Conservation (phyloP, 306 rosid genomes). For the Dicorynia guianensis region DNA sequence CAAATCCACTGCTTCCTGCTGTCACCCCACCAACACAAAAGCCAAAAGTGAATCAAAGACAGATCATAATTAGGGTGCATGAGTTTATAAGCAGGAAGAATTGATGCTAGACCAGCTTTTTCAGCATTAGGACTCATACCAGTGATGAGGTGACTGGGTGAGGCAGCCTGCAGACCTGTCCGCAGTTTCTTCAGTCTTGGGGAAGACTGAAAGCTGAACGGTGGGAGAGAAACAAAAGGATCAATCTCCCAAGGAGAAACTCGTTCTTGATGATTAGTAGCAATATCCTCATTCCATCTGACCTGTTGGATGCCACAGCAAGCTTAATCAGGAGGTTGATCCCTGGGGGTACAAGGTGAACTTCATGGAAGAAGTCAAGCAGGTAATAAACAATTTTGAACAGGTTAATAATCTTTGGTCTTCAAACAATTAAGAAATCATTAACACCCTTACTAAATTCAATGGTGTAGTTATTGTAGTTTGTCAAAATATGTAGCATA, state of each 20-base stretch:
- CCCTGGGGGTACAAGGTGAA: background rate
- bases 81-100: constrained; percentile 7
- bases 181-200: constrained; percentile 93
- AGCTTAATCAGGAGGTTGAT: constrained; percentile 13
- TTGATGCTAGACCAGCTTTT: constrained; percentile 14
- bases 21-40: constrained; percentile 38
- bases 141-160: constrained; percentile 60
- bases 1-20: constrained; percentile 73
- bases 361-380: background rate
- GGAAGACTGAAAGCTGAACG: constrained; percentile 87
- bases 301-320: constrained; percentile 62
- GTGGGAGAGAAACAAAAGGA: constrained; percentile 81
- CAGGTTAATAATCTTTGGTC: background rate
- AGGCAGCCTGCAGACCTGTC: constrained; percentile 69
- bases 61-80: constrained; percentile 34
- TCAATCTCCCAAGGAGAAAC: constrained; percentile 97
- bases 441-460: background rate
- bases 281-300: constrained; percentile 87
- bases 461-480: background rate
- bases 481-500: constrained; percentile 23
- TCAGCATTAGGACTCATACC: constrained; percentile 55
- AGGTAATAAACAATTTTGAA: background rate
- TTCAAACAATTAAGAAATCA: background rate
- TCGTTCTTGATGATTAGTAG: constrained; percentile 70
- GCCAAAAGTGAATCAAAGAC: constrained; percentile 12